Evolutionary conservation across 805 yeast genomes (phyloP).

Genomic region (Schizosaccharomyces lindneri): DNA sequence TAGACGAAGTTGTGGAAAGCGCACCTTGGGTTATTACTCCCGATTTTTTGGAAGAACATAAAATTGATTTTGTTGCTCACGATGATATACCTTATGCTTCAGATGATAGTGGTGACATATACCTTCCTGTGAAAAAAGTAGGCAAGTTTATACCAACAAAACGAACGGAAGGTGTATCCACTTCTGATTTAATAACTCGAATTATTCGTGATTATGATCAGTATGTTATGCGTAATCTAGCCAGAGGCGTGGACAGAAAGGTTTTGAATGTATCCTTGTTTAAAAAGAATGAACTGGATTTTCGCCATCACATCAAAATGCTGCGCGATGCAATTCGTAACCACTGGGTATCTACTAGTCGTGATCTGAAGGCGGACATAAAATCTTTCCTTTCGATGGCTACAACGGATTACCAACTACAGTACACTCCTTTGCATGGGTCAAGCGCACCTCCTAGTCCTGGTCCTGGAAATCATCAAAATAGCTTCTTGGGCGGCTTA

Average conservation of each 20-base stretch:
- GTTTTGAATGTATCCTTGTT: conserved; percentile 94
- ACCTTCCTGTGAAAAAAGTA: conserved; percentile 66
- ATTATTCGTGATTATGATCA: conserved; percentile 90
- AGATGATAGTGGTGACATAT: conserved; percentile 59
- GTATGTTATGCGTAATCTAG: conserved; percentile 87
- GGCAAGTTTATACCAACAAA: conserved; percentile 89
- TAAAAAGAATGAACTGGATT: conserved; percentile 84
- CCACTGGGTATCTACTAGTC: conserved; percentile 1
- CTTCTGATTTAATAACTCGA: conserved; percentile 85
- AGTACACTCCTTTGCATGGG: background rate
- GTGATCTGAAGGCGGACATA: conserved; percentile 1
- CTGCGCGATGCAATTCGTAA: conserved; percentile 28
- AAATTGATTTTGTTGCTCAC: conserved; percentile 90
- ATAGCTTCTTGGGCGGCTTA: background rate
- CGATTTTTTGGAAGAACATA: conserved; percentile 51
- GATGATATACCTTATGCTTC: conserved; percentile 90
- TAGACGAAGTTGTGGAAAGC: conserved; percentile 78
- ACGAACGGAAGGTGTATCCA: conserved; percentile 87
- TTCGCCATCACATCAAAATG: conserved; percentile 70
- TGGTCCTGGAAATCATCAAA: background rate
- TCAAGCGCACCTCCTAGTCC: background rate
- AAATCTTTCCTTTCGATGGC: background rate
- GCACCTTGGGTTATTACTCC: conserved; percentile 92
- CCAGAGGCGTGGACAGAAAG: conserved; percentile 89
- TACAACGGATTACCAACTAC: background rate